Base-by-base conservation (phyloP, 2,329 filamentous ascomycete species). In the Fusarium nodosum region DNA sequence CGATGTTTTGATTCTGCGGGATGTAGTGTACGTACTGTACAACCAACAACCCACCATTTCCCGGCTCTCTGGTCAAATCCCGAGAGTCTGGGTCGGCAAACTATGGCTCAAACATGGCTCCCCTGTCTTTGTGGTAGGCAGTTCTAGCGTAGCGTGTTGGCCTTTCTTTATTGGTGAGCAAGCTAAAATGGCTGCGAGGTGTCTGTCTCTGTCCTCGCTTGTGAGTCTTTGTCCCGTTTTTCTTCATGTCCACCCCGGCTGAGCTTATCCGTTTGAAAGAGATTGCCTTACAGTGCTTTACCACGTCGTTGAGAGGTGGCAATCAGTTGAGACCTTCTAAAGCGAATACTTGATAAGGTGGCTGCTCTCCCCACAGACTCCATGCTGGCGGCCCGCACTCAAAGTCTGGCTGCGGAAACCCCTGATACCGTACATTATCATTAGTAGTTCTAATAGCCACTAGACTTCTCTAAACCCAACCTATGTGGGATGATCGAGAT, bases 51-150 rank as follows among this genome's bases (percentile, higher is more conserved):
- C 24, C 68, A 73, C 70, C 72, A 58, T 64, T 69, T 74, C 73
- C 76, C 76, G 72, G 73, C 53, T 68, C 66, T 75, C 66, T 75
- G 77, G 77, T 74, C 71, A 72, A 67, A 76, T 73, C 74, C 77
- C 77, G 77, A 77, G 69, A 63, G 72, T 71, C 71, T 76, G 77
- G 77, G 75, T 78, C 77, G 76, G 77, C 68, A 78, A 78, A 72
- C 73, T 71, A 66, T 75, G 73, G 72, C 70, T 72, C 61, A 68
- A 70, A 69, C 76, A 72, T 75, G 76, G 75, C 57, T 69, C 75
- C 75, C 74, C 67, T 75, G 72, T 75, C 71, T 64, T 66, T 53
- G 68, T 71, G 59, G 50, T 53, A 63, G 33, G 22, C 28, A 52
- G 48, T 20, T 36, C 72, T 58, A 58, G 56, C 60, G 48, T 56